Evolutionary conservation across 179 eudicot species (phyloP).

Genomic region (Pouteria campechiana): DNA sequence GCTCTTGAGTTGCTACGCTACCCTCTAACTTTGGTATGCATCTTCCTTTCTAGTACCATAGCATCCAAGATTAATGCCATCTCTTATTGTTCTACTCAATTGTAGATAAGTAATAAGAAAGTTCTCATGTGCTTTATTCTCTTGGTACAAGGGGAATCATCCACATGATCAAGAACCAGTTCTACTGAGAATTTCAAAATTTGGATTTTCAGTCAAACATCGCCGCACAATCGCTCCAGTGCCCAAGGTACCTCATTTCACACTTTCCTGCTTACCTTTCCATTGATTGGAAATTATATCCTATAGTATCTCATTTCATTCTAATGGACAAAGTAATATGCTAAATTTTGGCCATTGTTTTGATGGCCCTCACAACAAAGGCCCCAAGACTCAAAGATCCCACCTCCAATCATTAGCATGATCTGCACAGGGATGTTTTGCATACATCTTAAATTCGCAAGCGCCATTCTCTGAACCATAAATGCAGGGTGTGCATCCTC

Average conservation of each 20-base stretch:
- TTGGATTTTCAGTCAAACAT: slow-evolving; percentile 61
- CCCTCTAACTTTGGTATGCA: slow-evolving; percentile 62
- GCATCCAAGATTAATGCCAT: no score
- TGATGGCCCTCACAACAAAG: background rate
- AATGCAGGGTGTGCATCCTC: slow-evolving; percentile 41
- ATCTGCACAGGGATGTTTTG: background rate
- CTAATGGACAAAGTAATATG: no score
- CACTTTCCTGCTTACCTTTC: background rate
- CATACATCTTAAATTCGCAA: background rate
- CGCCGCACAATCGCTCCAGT: slow-evolving; percentile 46
- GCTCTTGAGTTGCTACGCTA: slow-evolving; percentile 70
- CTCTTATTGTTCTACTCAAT: no score
- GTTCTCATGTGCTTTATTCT: no score
- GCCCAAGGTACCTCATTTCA: slow-evolving; percentile 55
- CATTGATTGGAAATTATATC: background rate
- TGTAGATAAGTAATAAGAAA: no score
- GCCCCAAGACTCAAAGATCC: background rate
- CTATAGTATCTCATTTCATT: background rate
- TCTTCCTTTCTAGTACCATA: background rate
- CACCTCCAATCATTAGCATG: background rate
- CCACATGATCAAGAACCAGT: slow-evolving; percentile 62
- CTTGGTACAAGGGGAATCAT: slow-evolving; percentile 62
- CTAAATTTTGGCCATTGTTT: background rate
- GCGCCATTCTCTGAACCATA: background rate
- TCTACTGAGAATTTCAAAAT: slow-evolving; percentile 44